Percentiles rank a stretch among this genome's conserved stretches.
phyloP scores from a whole-genome alignment of 768 basidiomycete species.

The Amanita muscaria region DNA sequence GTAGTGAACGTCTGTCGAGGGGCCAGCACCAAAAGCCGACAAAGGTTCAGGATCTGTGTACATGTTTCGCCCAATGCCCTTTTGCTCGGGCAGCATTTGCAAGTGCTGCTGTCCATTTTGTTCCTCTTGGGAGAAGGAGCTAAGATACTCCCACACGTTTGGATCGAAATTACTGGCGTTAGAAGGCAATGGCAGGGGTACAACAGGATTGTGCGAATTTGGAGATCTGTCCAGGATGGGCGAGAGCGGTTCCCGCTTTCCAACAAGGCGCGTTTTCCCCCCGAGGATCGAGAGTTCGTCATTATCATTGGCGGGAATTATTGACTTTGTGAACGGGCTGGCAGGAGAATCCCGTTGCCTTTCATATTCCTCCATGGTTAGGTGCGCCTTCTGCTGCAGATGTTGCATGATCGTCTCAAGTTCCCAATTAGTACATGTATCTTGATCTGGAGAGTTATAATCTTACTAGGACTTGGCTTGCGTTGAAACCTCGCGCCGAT shows the following conservation, averaged over 20 bases:
- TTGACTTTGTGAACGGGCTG: slow-evolving; percentile 30
- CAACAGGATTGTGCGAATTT: slow-evolving; percentile 60
- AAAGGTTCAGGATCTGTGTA: slow-evolving; percentile 29
- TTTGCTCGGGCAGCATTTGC: slow-evolving; percentile 9
- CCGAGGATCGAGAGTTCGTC: slow-evolving; percentile 59
- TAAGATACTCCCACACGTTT: slow-evolving; percentile 59
- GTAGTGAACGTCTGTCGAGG: slow-evolving; percentile 29
- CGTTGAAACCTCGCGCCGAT: slow-evolving; percentile 56
- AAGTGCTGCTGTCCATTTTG: slow-evolving; percentile 9
- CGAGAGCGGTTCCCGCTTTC: slow-evolving; percentile 50
- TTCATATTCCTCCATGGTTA: slow-evolving; percentile 53
- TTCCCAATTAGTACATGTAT: neutral
- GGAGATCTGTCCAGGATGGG: slow-evolving; percentile 59
- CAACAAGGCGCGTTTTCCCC: slow-evolving; percentile 57
- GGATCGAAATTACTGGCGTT: slow-evolving; percentile 46
- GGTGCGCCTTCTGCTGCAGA: slow-evolving; percentile 57
- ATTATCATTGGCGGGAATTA: slow-evolving; percentile 40
- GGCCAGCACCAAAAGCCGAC: slow-evolving; percentile 40
- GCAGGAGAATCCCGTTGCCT: slow-evolving; percentile 43
- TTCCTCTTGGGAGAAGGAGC: slow-evolving; percentile 37
- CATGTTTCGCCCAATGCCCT: neutral
- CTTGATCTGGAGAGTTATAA: neutral
- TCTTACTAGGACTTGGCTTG: slow-evolving; percentile 55
- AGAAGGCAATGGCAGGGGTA: slow-evolving; percentile 57
- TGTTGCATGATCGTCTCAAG: slow-evolving; percentile 54